phyloP scores from a whole-genome alignment of 371 early-diverging fungal species.

The Batkoa obscura region DNA sequence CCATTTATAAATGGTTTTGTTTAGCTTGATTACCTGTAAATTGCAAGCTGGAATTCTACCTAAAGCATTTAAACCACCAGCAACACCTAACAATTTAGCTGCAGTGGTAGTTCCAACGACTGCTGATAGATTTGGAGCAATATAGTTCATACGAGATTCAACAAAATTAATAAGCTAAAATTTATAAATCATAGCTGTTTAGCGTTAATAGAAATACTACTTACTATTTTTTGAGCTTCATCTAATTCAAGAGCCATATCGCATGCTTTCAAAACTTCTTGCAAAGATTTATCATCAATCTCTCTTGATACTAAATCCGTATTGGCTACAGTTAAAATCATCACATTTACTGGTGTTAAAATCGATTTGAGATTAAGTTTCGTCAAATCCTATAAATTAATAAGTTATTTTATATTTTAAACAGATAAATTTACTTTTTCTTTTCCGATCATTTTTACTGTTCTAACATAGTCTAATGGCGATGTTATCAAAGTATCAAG shows the following conservation, averaged over 20 bases:
- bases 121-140: slow-evolving; percentile 85
- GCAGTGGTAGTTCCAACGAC: slow-evolving; percentile 76
- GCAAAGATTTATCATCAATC: slow-evolving; percentile 36
- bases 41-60: slow-evolving; percentile 86
- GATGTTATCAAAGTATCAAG: slow-evolving; percentile 71
- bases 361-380: slow-evolving; percentile 9
- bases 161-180: slow-evolving; percentile 42
- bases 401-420: slow-evolving; percentile 35
- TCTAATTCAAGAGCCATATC: slow-evolving; percentile 60
- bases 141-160: slow-evolving; percentile 73
- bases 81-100: slow-evolving; percentile 76
- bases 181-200: not conserved
- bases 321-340: slow-evolving; percentile 86
- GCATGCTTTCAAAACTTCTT: slow-evolving; percentile 57
- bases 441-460: slow-evolving; percentile 36
- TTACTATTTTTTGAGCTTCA: slow-evolving; percentile 27
- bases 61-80: slow-evolving; percentile 74
- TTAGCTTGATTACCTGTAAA: slow-evolving; percentile 29
- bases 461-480: slow-evolving; percentile 73
- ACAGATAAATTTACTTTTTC: slow-evolving; percentile 31
- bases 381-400: too few relatives aligned
- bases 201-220: slow-evolving; percentile 11
- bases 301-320: slow-evolving; percentile 58
- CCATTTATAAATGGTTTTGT: not conserved
- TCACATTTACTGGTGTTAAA: slow-evolving; percentile 65